Base-by-base conservation (phyloP, 768 basidiomycete species). In the Lactarius akahatsu region DNA sequence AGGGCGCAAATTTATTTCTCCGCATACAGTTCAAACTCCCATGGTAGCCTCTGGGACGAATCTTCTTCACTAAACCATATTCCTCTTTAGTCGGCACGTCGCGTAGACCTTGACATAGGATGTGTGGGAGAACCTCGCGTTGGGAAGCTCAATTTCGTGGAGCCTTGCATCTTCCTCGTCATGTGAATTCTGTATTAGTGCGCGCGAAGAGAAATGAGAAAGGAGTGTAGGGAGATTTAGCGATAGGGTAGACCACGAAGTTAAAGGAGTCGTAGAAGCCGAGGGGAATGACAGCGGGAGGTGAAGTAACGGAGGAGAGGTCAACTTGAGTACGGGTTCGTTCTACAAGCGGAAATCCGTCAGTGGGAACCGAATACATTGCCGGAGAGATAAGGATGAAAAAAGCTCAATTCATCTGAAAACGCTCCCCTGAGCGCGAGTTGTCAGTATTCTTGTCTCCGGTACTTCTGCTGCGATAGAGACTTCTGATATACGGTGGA, bases 71-170 rank as follows among this genome's bases (percentile, higher is more conserved):
- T 84, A 74, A 92, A 84, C 91, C 91, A 93, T 34, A 93, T 84
- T 84, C 72, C 91, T 80, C 68, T 88, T 79, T 70, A 93, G 76
- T 43, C 91, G 83, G 76, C 91, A 93, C 43, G 83, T 90, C 26
- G 90, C 90, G 73, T 91, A 88, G 55, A 93, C 82, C 74, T 87
- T 89, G 70, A 92, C 79, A 71, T 85, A 89, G n/a, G 85, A 81
- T 56, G 88, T 80, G 78, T 89, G 85, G 0, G 88, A 85, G 73
- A 85, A 90, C 57, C 77, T 76, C 57, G 85, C 85, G 66, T 76
- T 78, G 26, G 90, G 90, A 50, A 80, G 38, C 43, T 54, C 61
- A 63, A 57, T 74, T 43, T 60, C 66, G 72, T 26, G 63, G 67
- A 13, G 68, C 69, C 23, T 61, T 40, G 71, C 75, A 50, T 69